Conservation (phyloP, 1,284 basidiomycete species). For the Tilletia horrida region DNA sequence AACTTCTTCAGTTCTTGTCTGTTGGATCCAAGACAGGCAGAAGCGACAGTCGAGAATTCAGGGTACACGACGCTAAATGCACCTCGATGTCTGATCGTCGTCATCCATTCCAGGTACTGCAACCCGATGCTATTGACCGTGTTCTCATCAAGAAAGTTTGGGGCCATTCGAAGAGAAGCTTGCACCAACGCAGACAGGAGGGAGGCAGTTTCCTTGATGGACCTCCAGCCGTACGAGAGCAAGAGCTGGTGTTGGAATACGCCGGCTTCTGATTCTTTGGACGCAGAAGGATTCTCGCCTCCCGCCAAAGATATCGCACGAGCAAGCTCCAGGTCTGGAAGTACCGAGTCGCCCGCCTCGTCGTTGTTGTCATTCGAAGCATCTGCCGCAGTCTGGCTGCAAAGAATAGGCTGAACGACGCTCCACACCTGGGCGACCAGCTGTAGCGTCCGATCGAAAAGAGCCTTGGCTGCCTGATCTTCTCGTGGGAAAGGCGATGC, state of each 20-base stretch:
- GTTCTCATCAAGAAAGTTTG: conserved; percentile 21
- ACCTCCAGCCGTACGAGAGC: conserved; percentile 54
- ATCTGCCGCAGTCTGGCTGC: conserved; percentile 30
- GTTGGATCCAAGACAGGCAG: conserved; percentile 36
- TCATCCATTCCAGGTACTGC: conserved; percentile 53
- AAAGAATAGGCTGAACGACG: conserved; percentile 49
- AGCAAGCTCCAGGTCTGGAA: conserved; percentile 26
- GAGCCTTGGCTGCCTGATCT: conserved; percentile 25
- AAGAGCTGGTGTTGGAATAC: conserved; percentile 49
- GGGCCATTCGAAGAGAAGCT: background rate
- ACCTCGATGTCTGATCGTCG: conserved; percentile 54
- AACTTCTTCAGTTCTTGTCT: conserved; percentile 35
- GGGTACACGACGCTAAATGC: conserved; percentile 55
- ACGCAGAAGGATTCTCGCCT: conserved; percentile 35
- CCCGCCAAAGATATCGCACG: conserved; percentile 36
- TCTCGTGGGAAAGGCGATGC: conserved; percentile 10
- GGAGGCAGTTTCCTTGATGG: conserved; percentile 55
- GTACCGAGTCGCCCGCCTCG: background rate
- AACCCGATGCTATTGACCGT: conserved; percentile 42
- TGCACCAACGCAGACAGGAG: conserved; percentile 49
- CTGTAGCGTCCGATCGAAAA: conserved; percentile 36
- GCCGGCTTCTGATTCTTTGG: conserved; percentile 34
- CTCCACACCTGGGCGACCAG: conserved; percentile 49
- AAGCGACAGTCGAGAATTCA: conserved; percentile 45
- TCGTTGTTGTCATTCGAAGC: conserved; percentile 45